Base-by-base conservation (phyloP, 2,329 filamentous ascomycete species). In the Trichophyton simii region DNA sequence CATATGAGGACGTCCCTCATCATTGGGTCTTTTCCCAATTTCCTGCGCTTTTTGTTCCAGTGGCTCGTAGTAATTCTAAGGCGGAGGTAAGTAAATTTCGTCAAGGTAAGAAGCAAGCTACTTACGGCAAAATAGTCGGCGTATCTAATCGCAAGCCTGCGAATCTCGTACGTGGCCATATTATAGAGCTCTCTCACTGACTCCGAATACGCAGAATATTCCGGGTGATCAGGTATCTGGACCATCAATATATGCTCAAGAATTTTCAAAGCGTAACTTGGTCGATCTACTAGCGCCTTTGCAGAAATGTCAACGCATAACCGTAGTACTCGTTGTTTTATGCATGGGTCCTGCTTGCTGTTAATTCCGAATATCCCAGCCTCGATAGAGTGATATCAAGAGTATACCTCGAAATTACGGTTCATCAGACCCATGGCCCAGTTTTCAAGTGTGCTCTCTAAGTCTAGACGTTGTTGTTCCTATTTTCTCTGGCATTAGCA, bases 201-300 rank as follows among this genome's bases (percentile, higher is more conserved):
- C 65, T 97, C 94, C 13, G 88, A 91, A 72, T 91, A 96, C 2
- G 84, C 78, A 46, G 82, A 80, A 67, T 87, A 83, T 52, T 87
- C 83, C 1, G 87, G 85, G 61, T 88, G 82, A 50, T 89, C 83
- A 2, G 82, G 79, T n/a, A 89, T 84, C 75, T 87, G 87, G 38
- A 89, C 91, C 69, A 92, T 85, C 42, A 99, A 80, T 64, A 96
- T 91, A 72, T 96, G 89, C 71, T 96, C 90, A 2, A 97, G 81
- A 22, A 96, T 89, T 70, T 88, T 91, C 20, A 96, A 80, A 73
- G 95, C 94, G 72, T 96, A 92, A 41, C 80, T 81, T 4, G 87
- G 82, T 61, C 89, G 88, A 66, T 86, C 86, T 69, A 90, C 85
- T 5, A 96, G 79, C 2, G 88, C 88, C 34, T 85, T 87, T 0